Base-by-base conservation (phyloP, 129 eudicot species). In the Artemisia tridentata region DNA sequence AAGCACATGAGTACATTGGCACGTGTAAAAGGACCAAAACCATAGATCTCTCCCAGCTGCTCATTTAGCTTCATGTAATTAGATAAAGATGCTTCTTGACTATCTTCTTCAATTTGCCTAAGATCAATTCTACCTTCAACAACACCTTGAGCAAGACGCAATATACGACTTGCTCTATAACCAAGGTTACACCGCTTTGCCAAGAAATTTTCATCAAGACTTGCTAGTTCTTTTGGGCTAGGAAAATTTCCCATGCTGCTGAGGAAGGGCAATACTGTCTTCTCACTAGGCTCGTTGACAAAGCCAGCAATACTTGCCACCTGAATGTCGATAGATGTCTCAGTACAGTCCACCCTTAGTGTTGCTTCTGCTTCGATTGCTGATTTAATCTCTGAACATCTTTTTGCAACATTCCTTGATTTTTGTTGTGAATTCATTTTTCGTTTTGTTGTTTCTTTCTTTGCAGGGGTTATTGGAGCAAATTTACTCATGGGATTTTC, bases 1-100 rank as follows among this genome's bases (percentile, higher is more conserved):
- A 92, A 75, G 86, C 98, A 92, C 96, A 92, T 92, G 59, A 92
- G 91, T 51, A 92, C 95, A 66, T 88, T 92, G 68, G 95, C 91
- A 53, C 96, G 80, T 11, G 96, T 92, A 69, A 79, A 92, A 11
- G 96, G 95, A 68, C 98, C 98, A 68, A 88, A 92, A 45, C 98
- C 98, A 21, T 92, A 46, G 23, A 92, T 86, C 72, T 64, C 72
- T 83, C 76, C 83, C 78, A 88, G 84, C 86, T 81, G 85, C 69
- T 79, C 91, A 51, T 75, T 78, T 53, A 88, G 74, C 67, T 80
- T 78, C 47, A 68, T 70, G 75, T 84, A 92, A 64, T 81, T 85
- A 25, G 88, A 82, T 63, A 86, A 73, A 86, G 84, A 85, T 48
- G 71, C 59, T 38, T 71, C 68, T 52, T 66, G 72, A 59, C 83